A percentile compares a stretch with the other conserved stretches of the same genome.
phyloP scores from a whole-genome alignment of 2,329 filamentous ascomycete species.

The Sporothrix inflata region DNA sequence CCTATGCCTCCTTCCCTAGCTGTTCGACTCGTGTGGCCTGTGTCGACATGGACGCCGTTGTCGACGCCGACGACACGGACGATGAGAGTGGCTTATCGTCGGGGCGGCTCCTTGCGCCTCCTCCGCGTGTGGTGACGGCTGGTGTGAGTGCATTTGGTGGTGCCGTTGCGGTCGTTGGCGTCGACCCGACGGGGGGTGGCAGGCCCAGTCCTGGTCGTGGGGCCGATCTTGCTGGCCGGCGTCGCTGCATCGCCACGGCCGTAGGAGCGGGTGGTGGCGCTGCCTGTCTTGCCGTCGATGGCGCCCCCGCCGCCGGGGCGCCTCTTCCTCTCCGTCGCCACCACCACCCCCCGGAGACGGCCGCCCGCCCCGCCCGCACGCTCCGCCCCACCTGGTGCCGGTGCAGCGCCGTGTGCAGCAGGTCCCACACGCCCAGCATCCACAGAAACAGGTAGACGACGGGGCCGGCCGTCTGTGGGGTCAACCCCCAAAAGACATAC shows the following conservation, averaged over 20 bases:
- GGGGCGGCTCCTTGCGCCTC: too few species aligned
- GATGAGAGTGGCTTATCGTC: neutral
- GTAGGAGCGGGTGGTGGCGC: too few species aligned
- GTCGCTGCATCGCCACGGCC: too few species aligned
- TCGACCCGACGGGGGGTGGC: neutral
- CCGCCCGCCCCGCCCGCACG: neutral
- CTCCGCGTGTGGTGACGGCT: neutral
- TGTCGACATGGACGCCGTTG: neutral
- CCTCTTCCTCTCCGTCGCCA: too few species aligned
- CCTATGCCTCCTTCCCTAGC: neutral
- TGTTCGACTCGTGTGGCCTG: neutral
- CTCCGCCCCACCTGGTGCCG: neutral
- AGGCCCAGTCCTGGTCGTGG: neutral
- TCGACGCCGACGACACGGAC: neutral
- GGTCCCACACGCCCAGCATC: neutral
- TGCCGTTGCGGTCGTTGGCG: neutral
- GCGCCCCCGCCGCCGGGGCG: too few species aligned
- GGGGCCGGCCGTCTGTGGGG: neutral
- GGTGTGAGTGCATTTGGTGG: neutral
- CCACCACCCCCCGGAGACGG: too few species aligned
- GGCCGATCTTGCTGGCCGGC: too few species aligned
- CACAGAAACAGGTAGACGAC: neutral
- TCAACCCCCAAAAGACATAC: neutral
- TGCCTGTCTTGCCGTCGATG: too few species aligned
- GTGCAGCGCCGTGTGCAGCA: neutral